Evolutionary conservation across 106 monocot species (phyloP).

Genomic region (Dioscorea alata): DNA sequence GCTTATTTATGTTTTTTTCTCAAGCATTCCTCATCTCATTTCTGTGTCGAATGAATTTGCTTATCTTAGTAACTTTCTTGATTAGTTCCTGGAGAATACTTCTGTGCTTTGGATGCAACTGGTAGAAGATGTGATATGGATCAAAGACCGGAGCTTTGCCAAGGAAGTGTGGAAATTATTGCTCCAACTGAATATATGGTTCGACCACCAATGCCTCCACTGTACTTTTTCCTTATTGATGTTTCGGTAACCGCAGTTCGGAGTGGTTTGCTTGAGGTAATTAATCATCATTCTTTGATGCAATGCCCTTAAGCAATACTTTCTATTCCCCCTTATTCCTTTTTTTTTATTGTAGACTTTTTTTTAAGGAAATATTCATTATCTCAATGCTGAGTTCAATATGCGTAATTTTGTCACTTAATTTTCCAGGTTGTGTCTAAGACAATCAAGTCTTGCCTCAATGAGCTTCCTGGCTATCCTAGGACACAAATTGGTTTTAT

Average conservation of each 20-base stretch:
- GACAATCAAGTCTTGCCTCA: conserved; percentile 93
- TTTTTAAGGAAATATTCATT: background rate
- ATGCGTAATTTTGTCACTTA: background rate
- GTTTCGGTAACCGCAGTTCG: conserved; percentile 73
- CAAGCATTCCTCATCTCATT: too few species aligned
- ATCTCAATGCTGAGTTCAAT: background rate
- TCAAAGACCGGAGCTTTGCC: conserved; percentile 83
- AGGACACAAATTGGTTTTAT: conserved; percentile 97
- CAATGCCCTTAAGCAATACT: background rate
- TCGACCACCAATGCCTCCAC: conserved; percentile 96
- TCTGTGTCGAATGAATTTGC: background rate
- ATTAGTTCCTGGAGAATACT: conserved; percentile 89
- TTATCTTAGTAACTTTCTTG: background rate
- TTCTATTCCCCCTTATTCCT: background rate
- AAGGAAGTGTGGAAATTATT: conserved; percentile 95
- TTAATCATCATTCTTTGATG: background rate
- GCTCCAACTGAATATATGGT: conserved; percentile 99
- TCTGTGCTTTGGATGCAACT: conserved; percentile 68
- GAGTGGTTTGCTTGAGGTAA: conserved; percentile 91
- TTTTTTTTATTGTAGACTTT: background rate
- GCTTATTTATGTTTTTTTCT: too few species aligned
- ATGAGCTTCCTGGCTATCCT: conserved; percentile 79
- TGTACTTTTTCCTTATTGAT: conserved; percentile 94
- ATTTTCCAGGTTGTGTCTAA: conserved; percentile 69
- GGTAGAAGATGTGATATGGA: conserved; percentile 76